These are phyloP conservation scores for Vanrija sp. DNA, from an alignment of 1,284 basidiomycete species.

Conservation along the genomic window DNA sequence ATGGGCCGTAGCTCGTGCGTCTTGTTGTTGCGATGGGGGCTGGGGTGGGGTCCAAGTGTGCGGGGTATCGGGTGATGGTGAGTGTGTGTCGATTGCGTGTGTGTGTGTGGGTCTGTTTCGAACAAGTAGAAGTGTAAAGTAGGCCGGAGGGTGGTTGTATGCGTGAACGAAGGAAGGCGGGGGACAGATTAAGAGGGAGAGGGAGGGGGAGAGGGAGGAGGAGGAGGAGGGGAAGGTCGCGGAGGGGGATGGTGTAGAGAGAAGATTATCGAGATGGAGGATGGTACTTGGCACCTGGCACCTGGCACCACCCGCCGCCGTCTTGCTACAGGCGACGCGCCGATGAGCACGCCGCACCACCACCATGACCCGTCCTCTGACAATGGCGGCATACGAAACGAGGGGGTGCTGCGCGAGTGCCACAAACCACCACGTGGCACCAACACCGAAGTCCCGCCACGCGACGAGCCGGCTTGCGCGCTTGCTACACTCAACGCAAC, in stretches of 20 bases:
- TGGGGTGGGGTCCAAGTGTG: neutral
- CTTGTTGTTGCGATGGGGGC: neutral
- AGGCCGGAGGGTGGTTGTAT: neutral
- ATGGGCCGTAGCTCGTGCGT: no score
- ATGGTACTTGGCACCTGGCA: no score
- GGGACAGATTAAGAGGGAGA: neutral
- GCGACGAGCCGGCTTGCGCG: no score
- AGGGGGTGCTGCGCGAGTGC: no score
- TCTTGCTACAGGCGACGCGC: no score
- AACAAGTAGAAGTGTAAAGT: neutral
- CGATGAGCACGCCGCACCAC: no score
- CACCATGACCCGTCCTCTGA: no score
- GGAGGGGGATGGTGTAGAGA: neutral
- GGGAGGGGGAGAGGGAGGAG: neutral
- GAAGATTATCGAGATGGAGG: slow-evolving; percentile 3
- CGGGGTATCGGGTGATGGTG: neutral
- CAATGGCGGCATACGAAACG: no score
- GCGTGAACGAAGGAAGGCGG: neutral
- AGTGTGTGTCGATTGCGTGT: neutral
- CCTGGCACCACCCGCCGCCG: no score
- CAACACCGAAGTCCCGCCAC: neutral
- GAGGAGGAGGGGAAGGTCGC: neutral
- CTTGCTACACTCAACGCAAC: neutral
- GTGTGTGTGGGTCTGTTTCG: neutral
- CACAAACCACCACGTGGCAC: neutral